These are phyloP conservation scores for Blastocystis sp. DNA, from an alignment of 352 stramenopile genomes.

Conservation along the genomic window DNA sequence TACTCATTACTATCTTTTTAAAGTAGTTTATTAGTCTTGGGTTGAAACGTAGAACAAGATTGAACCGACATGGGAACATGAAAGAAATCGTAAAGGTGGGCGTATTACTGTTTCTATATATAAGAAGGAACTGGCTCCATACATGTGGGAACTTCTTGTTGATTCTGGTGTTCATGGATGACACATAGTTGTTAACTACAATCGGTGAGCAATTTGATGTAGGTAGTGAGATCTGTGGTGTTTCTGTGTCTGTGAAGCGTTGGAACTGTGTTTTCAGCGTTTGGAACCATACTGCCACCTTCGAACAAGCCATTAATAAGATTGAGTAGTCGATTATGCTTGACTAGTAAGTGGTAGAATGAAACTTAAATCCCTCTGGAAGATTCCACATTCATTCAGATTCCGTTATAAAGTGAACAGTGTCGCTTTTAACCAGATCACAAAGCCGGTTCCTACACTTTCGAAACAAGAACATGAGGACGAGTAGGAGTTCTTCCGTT, in stretches of 20 bases:
- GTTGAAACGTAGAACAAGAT: slow-evolving; percentile 18
- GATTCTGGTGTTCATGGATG: not conserved
- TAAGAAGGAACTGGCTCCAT: slow-evolving; percentile 26
- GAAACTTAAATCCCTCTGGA: slow-evolving; percentile 15
- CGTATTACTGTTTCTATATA: not conserved
- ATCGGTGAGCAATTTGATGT: slow-evolving; percentile 48
- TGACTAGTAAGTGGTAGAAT: not conserved
- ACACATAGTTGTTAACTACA: slow-evolving; percentile 13
- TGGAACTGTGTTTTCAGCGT: slow-evolving; percentile 32
- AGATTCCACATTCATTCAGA: not conserved
- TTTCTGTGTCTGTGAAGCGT: slow-evolving; percentile 2
- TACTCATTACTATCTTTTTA: slow-evolving; percentile 40
- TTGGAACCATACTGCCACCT: slow-evolving; percentile 35
- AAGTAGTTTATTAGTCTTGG: not conserved
- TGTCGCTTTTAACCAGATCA: not conserved
- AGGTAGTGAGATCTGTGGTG: slow-evolving; percentile 41
- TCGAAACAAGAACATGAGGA: not conserved
- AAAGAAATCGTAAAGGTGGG: slow-evolving; percentile 18
- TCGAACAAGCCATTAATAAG: slow-evolving; percentile 25
- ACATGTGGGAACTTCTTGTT: slow-evolving; percentile 36
- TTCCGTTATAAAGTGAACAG: slow-evolving; percentile 28
- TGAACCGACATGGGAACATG: slow-evolving; percentile 33
- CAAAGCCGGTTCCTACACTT: not conserved
- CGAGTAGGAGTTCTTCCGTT: not conserved
- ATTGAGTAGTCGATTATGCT: not conserved